Evolutionary conservation across 768 basidiomycete genomes (phyloP).

Genomic region (Tulasnella sp.): DNA sequence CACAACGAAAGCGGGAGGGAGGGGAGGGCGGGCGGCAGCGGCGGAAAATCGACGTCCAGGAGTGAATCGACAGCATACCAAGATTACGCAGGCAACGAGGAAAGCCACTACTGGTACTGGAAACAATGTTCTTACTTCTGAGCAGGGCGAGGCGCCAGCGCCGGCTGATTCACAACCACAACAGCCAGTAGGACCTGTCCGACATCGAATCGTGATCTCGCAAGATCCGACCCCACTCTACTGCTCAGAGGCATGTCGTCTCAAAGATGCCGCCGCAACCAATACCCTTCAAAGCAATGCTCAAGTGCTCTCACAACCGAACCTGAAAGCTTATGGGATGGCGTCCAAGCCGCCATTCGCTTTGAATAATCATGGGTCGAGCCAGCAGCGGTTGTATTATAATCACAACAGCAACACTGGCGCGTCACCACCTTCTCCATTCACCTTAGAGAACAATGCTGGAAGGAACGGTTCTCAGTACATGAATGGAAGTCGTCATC

Average conservation of each 20-base stretch:
- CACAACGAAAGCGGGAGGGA: not conserved
- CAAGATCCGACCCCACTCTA: slow-evolving; percentile 72
- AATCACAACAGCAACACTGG: too few species aligned
- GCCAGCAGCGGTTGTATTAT: too few species aligned
- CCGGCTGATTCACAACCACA: not conserved
- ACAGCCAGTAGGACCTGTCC: slow-evolving; percentile 25
- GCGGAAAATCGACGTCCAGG: not conserved
- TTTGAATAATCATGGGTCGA: too few species aligned
- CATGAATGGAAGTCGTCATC: too few species aligned
- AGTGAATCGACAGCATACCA: not conserved
- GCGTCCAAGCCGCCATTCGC: too few species aligned
- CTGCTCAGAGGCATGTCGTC: slow-evolving; percentile 68
- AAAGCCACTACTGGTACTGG: not conserved
- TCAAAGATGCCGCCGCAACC: slow-evolving; percentile 34
- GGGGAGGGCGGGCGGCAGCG: not conserved
- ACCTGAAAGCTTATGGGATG: too few species aligned
- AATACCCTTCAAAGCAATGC: not conserved
- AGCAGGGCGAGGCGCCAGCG: not conserved
- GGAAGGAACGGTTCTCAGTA: too few species aligned
- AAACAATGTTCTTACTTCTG: not conserved
- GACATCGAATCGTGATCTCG: slow-evolving; percentile 60
- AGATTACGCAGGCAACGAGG: not conserved
- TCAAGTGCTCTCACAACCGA: too few species aligned
- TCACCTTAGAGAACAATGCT: too few species aligned
- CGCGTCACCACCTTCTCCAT: too few species aligned